phyloP scores from a whole-genome alignment of 768 basidiomycete species.

The Naganishia antarctica region DNA sequence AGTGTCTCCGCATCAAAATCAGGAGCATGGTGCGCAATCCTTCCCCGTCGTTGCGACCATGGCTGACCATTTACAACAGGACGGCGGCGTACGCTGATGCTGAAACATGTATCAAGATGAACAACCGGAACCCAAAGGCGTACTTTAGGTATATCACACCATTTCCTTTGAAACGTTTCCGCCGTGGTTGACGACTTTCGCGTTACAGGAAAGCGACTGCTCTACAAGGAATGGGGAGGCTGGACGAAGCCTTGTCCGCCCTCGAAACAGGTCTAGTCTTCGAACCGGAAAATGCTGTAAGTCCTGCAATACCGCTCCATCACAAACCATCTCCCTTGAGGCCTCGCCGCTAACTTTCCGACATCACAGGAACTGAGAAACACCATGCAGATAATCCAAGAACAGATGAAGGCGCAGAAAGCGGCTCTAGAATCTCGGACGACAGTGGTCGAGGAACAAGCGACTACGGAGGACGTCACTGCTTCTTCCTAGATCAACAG shows the following conservation, averaged over 20 bases:
- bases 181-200: not conserved
- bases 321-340: not conserved
- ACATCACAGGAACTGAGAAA: conserved; percentile 13
- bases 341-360: not conserved
- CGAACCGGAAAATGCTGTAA: conserved; percentile 64
- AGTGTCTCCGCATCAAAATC: conserved; percentile 77
- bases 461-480: not conserved
- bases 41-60: not conserved
- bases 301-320: conserved; percentile 29
- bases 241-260: conserved; percentile 74
- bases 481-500: no score
- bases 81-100: conserved; percentile 59
- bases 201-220: conserved; percentile 67
- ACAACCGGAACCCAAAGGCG: conserved; percentile 87
- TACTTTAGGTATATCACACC: conserved; percentile 64
- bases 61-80: conserved; percentile 31
- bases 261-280: conserved; percentile 77
- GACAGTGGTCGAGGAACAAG: not conserved
- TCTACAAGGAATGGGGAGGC: conserved; percentile 63
- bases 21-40: conserved; percentile 57
- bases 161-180: not conserved
- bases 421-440: not conserved
- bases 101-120: conserved; percentile 77
- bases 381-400: conserved; percentile 9
- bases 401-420: not conserved